Evolutionary conservation across 805 yeast species (phyloP), one percentile per base, ranked within the genome.

Genomic region (Yamadazyma philogaea): DNA sequence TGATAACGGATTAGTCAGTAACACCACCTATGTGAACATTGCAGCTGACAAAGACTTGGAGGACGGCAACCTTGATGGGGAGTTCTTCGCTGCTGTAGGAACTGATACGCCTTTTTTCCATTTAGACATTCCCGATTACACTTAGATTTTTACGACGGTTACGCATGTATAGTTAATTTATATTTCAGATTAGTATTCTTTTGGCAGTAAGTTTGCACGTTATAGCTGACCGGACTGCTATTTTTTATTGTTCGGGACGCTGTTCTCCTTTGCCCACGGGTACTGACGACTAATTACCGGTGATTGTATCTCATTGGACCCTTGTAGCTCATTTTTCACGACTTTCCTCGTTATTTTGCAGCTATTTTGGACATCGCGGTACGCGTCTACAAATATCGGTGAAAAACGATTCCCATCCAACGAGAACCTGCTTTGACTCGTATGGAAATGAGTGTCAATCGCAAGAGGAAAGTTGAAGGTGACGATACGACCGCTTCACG

Each of bases 61-160:
- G 12, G 28, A 34, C 6, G 48, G 49, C 22, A 4, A 11, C 6
- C 32, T 43, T 11, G 55, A 51, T 37, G 47, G 49, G 18, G 68
- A 66, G 8, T 75, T 72, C 52, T 66, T 58, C 41, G 79, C 91
- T 22, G 74, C 84, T 2, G 68, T 75, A 14, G 75, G 77, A 34
- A 85, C 91, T 2, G 70, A 77, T 51, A 78, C 85, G 31, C 90
- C 90, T 21, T 84, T 77, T 59, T 83, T 87, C 75, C 95, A 86
- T 60, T 66, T 85, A 48, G 90, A 86, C 33, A 78, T 86, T 53
- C 95, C 95, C 15, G 67, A 75, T 30, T 78, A 75, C 51, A 50
- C 30, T 14, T 34, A 21, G 15, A 15, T 7, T 24, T 11, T 24
- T 24, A 24, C 28, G 28, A 24, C 21, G 20, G 18, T 17, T 3